Evolutionary conservation across 306 rosid species (phyloP), one percentile per base, ranked within the genome.

Genomic region (Vachellia collinsii): DNA sequence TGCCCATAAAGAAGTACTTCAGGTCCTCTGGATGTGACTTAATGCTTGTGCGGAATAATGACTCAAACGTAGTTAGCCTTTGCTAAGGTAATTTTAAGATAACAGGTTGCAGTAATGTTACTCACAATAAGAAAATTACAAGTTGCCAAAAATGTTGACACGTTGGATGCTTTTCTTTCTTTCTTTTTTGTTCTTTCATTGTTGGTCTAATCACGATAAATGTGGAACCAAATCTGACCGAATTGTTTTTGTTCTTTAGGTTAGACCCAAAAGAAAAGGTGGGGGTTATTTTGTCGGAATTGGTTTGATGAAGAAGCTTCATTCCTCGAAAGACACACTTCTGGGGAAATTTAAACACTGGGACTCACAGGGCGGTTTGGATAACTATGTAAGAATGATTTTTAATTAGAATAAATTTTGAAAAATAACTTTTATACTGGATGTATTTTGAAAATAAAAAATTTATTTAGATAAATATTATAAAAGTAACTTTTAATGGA

Each of bases 251-350:
- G 37, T 42, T 20, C 53, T 11, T 69, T 69, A 69, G 53, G 10
- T 11, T 20, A 41, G 53, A 10, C 36, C 19, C 53, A n/a, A 11
- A 68, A 41, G 46, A 69, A 41, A 69, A 69, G 25, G 37, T 10
- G 9, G 19, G 19, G 9, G 3, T 20, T 22, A 59, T 58, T n/a
- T 58, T 43, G 79, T 76, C 79, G 79, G 61, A 29, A 34, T 7
- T 6, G 23, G 68, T 20, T 74, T 38, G 50, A 74, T 7, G 59
- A 54, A 74, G 77, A 74, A 73, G 63, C 14, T 8, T 72, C 76
- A 1, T 10, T 20, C 44, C 46, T 72, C 19, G 17, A 13, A 13
- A 72, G 41, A 74, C 65, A 17, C 77, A 9, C 8, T 6, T 4
- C 20, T 37, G 36, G 50, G 39, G 3, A 38, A 38, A 38, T 3